These are phyloP conservation scores for Apiospora aurea DNA, from an alignment of 2,329 filamentous ascomycete genomes.

Conservation along the genomic window DNA sequence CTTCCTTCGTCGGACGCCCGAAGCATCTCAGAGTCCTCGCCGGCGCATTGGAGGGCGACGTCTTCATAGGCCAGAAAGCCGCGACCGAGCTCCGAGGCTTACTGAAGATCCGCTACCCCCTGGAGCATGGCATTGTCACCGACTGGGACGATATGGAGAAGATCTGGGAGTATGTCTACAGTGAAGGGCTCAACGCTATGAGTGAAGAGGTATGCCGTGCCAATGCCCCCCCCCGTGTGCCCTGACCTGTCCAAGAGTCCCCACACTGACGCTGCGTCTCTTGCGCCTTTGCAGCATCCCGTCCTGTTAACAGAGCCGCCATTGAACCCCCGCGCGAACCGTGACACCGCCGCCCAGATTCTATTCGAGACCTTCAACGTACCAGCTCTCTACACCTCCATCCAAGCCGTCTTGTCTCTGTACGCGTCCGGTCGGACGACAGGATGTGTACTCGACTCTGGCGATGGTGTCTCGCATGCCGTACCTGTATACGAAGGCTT, in stretches of 20 bases:
- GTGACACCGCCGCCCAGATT: constrained; percentile 95
- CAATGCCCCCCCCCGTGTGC: constrained; percentile 19
- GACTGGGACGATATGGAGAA: constrained; percentile 99
- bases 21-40: constrained; percentile 95
- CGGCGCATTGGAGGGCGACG: constrained; percentile 94
- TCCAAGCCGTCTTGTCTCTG: constrained; percentile 93
- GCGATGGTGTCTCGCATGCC: constrained; percentile 95
- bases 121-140: constrained; percentile 98
- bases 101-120: constrained; percentile 92
- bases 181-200: constrained; percentile 92
- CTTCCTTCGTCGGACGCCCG: constrained; percentile 93
- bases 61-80: constrained; percentile 91
- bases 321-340: constrained; percentile 92
- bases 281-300: constrained; percentile 70
- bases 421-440: constrained; percentile 97
- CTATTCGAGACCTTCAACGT: constrained; percentile 99
- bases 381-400: constrained; percentile 93
- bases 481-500: constrained; percentile 99
- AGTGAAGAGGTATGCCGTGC: constrained; percentile 81
- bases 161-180: constrained; percentile 98
- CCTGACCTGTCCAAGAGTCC: not conserved
- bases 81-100: constrained; percentile 90
- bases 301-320: constrained; percentile 96
- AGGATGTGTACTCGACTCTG: constrained; percentile 92
- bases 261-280: not conserved